Base-by-base conservation (phyloP, 495 filamentous ascomycete genomes). In the Cercophora scortea region DNA sequence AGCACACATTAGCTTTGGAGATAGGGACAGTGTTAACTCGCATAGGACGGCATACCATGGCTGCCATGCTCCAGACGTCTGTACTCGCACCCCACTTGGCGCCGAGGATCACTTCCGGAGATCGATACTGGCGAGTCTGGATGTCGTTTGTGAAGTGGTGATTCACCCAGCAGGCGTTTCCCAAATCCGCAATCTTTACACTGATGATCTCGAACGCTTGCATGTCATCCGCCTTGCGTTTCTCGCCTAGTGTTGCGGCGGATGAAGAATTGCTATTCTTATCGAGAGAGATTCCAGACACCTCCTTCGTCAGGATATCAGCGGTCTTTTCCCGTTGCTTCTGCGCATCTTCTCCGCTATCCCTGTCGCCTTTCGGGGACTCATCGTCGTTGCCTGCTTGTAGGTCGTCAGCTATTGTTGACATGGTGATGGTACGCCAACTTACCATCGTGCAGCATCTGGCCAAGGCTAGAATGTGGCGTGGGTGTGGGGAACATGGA, bases 121-220 rank as follows among this genome's bases (percentile, higher is more conserved):
- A 97, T 17, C 93, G 81, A 69, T 99, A 99, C 68, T 99, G 93
- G 60, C 93, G 81, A 8, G 93, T 99, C 61, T 99, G 93, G 55
- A 99, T 99, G 63, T 99, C 93, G 61, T 99, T 96, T 57, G 93
- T 99, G 71, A 99, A 99, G 67, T 99, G 93, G 65, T 99, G 93
- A 33, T 88, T 86, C 19, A 95, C 90, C 93, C 93, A 99, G 72
- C 93, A 99, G 9, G 93, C 93, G 64, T 99, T 99, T 34, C 93
- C 93, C 51, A 99, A 77, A 74, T 99, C 93, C 12, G 93, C 93
- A 68, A 99, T 99, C 74, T 99, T 99, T 61, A 99, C 93, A 4
- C 90, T 96, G 53, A 99, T 99, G 42, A 87, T 89, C 54, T 91
- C 85, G 58, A 70, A 71, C 45, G 72, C 71, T 13, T 75, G 60